Conservation (phyloP, 441 rosid species). For the Manihot esculenta region DNA sequence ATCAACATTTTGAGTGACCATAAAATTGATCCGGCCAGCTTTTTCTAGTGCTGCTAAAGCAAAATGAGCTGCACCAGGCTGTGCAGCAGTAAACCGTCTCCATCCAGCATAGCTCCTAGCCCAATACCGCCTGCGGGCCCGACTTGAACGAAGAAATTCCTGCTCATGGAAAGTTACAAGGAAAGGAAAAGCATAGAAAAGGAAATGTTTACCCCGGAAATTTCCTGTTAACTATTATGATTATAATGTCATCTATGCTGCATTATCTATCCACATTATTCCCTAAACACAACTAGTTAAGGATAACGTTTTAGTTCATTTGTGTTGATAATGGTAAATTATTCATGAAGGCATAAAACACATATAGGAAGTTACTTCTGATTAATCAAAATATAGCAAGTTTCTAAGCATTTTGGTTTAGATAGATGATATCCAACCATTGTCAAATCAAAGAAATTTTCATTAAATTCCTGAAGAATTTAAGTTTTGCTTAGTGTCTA, state of each 20-base stretch:
- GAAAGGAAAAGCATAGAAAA: not conserved
- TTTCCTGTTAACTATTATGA: too few relatives aligned
- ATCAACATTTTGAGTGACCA: slow-evolving; percentile 92
- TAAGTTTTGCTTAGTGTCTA: not conserved
- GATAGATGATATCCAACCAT: slow-evolving; percentile 7
- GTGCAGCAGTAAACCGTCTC: slow-evolving; percentile 76
- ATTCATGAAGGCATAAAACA: not conserved
- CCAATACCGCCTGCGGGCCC: slow-evolving; percentile 86
- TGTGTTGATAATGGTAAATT: not conserved
- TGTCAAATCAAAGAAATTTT: not conserved
- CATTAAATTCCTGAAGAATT: not conserved
- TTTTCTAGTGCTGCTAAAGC: slow-evolving; percentile 79
- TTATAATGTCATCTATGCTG: not conserved
- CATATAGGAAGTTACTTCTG: not conserved
- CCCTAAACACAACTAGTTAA: not conserved
- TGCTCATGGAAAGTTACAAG: slow-evolving; percentile 20
- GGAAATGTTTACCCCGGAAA: not conserved
- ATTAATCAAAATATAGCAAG: not conserved
- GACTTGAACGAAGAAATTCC: slow-evolving; percentile 70
- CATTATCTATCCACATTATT: not conserved
- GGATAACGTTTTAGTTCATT: not conserved
- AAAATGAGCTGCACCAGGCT: slow-evolving; percentile 67
- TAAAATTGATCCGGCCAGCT: slow-evolving; percentile 63
- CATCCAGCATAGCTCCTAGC: slow-evolving; percentile 98
- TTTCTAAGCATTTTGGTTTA: not conserved